Evolutionary conservation across 148 eudicot species (phyloP), one percentile per base, ranked within the genome.

Genomic region (Hydrangea macrophylla): DNA sequence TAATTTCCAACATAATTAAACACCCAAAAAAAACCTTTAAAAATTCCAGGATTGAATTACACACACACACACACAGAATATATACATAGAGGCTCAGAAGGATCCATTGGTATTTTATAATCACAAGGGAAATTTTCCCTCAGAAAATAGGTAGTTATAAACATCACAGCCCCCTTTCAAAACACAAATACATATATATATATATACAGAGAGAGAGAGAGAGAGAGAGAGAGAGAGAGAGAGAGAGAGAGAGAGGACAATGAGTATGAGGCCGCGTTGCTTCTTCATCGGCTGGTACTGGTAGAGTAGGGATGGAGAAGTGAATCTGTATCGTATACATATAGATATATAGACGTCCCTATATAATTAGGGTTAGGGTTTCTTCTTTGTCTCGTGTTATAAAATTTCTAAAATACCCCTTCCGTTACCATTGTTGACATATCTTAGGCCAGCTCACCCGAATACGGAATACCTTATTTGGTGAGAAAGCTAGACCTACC

Each of bases 71-170:
- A 39, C 51, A 44, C n/a, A 11, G n/a, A 15, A 44, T 44, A 44
- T 13, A 44, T 44, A 44, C 5, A 44, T 44, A 18, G 64, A 62
- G 70, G 84, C 84, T 81, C 84, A 81, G 81, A 81, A 81, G 84
- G 84, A 81, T 81, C 84, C 84, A 81, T 81, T 81, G 84, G 84
- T 81, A 17, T 61, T 80, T 70, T 69, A 71, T 74, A 81, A 77
- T 78, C 81, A 74, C 32, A 58, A 28, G 28, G 20, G 61, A 40
- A 26, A 33, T 22, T 58, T 37, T 54, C 81, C 30, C 31, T 82
- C 85, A 82, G 55, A 70, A 82, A 78, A 82, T 78, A 78, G 85
- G 82, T 82, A 82, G 85, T 72, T 67, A 33, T 71, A 55, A 71
- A 23, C 83, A 80, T 80, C 83, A 80, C 59, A 37, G 83, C 83